These are phyloP conservation scores for Ophiocordyceps camponoti-saundersi DNA, from an alignment of 2,329 filamentous ascomycete genomes.

Conservation along the genomic window DNA sequence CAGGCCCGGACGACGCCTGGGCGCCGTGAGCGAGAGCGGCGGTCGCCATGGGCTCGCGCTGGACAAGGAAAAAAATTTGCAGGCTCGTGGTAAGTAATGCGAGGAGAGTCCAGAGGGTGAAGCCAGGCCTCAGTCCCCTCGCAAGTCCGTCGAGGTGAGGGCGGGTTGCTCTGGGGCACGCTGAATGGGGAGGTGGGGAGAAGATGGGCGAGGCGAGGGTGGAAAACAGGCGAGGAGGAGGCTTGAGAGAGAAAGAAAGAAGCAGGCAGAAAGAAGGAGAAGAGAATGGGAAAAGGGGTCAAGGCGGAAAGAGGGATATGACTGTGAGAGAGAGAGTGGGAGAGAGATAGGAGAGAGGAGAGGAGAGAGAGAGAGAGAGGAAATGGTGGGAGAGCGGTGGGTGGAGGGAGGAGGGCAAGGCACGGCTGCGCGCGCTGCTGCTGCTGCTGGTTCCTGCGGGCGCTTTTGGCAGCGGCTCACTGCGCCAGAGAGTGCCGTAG, in stretches of 20 bases:
- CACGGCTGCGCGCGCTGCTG: neutral
- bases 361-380: neutral
- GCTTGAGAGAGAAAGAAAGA: neutral
- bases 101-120: neutral
- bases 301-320: neutral
- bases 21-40: constrained; percentile 31
- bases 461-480: constrained; percentile 2
- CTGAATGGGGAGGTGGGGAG: neutral
- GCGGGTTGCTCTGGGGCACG: neutral
- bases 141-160: neutral
- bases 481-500: neutral
- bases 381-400: neutral
- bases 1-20: constrained; percentile 22
- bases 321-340: neutral
- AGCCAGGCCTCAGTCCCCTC: neutral
- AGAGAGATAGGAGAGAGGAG: neutral
- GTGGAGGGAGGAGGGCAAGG: neutral
- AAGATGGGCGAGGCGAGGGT: neutral
- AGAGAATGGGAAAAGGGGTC: neutral
- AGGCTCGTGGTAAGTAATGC: neutral
- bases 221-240: neutral
- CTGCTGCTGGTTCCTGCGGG: constrained; percentile 2
- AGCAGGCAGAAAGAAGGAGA: neutral
- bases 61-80: constrained; percentile 2
- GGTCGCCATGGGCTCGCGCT: constrained; percentile 28